Percentiles rank a stretch among this genome's conserved stretches.
phyloP scores from a whole-genome alignment of 2,329 filamentous ascomycete genomes.

The Aureobasidium sp. region DNA sequence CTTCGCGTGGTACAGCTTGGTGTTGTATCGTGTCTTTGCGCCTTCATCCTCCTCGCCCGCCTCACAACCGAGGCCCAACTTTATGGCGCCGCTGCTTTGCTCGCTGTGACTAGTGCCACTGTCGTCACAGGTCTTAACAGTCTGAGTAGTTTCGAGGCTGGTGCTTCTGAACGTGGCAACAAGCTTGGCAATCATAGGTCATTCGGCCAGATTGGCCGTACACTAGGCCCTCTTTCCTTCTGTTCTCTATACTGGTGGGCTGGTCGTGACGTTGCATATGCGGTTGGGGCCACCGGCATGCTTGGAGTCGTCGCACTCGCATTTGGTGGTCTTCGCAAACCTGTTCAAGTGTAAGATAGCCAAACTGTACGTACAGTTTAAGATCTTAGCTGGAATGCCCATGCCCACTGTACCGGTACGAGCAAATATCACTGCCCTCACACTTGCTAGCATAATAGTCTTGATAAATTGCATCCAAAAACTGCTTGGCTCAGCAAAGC shows the following conservation, averaged over 20 bases:
- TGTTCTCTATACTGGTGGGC: slow-evolving; percentile 99
- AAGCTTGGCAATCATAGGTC: slow-evolving; percentile 78
- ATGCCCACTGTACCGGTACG: background rate
- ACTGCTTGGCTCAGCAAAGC: background rate
- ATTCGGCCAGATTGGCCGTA: slow-evolving; percentile 79
- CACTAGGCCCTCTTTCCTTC: slow-evolving; percentile 80
- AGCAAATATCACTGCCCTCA: background rate
- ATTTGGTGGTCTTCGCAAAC: slow-evolving; percentile 64
- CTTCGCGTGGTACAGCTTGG: slow-evolving; percentile 73
- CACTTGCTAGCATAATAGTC: background rate
- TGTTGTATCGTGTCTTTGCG: slow-evolving; percentile 65
- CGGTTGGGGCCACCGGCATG: slow-evolving; percentile 73
- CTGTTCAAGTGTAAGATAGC: slow-evolving; percentile 26
- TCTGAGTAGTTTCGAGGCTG: slow-evolving; percentile 82
- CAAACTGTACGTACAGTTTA: background rate
- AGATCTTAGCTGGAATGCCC: background rate
- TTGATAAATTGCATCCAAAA: background rate
- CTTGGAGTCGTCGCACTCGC: slow-evolving; percentile 63
- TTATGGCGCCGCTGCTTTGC: slow-evolving; percentile 72
- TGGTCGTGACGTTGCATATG: slow-evolving; percentile 78
- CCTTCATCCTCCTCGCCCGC: slow-evolving; percentile 71
- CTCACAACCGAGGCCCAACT: slow-evolving; percentile 62
- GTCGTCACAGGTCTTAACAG: slow-evolving; percentile 93
- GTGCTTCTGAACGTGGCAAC: slow-evolving; percentile 69
- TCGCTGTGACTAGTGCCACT: slow-evolving; percentile 86